Percentiles rank a stretch among this genome's conserved stretches.
phyloP scores from a whole-genome alignment of 2,329 filamentous ascomycete species.

The Aspergillus tanneri region DNA sequence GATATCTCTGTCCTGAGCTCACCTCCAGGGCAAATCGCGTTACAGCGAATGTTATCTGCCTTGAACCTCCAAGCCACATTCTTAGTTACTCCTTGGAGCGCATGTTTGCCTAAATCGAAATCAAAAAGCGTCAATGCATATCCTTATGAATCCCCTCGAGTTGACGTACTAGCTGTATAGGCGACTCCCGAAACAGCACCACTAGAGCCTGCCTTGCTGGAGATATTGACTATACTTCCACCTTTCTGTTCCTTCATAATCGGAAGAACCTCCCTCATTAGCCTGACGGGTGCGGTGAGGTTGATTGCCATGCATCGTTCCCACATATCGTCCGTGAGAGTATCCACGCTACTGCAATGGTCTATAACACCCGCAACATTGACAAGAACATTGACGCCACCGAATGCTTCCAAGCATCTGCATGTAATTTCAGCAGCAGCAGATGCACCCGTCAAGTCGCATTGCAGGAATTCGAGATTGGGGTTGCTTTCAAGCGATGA shows the following conservation, averaged over 20 bases:
- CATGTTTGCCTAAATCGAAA: no score
- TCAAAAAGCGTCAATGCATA: no score
- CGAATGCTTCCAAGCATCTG: no score
- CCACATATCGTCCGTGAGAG: conserved; percentile 41
- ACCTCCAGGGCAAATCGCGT: conserved; percentile 47
- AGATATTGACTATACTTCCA: conserved; percentile 47
- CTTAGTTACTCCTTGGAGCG: conserved; percentile 49
- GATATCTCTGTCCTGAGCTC: no score
- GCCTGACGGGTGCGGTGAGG: conserved; percentile 44
- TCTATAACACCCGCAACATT: conserved; percentile 50
- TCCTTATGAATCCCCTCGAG: no score
- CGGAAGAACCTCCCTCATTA: conserved; percentile 47
- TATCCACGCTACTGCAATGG: conserved; percentile 22
- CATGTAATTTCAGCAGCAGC: no score
- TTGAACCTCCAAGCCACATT: conserved; percentile 50
- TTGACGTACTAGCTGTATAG: conserved; percentile 49
- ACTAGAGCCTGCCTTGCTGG: conserved; percentile 36
- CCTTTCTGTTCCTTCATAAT: conserved; percentile 9
- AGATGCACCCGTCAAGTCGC: no score
- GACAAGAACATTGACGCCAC: conserved; percentile 45
- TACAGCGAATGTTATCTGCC: conserved; percentile 48
- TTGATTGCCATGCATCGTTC: conserved; percentile 45
- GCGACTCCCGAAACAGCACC: conserved; percentile 46
- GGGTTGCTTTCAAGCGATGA: no score
- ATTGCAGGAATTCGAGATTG: no score